Evolutionary conservation across 164 flowering plant genomes (phyloP).

Genomic region (Taxillus chinensis): DNA sequence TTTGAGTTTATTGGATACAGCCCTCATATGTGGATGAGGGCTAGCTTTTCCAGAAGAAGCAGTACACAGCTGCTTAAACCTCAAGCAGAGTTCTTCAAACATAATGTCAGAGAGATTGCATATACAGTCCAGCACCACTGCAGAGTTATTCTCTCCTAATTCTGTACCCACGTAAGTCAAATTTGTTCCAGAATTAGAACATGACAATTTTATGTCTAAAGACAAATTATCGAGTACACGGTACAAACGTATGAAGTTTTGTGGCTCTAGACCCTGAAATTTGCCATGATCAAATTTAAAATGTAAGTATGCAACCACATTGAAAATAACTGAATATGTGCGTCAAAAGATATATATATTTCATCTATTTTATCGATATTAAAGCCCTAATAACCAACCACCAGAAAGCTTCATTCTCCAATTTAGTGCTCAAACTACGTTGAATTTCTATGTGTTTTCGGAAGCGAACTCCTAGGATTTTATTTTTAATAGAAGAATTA

Average conservation of each 20-base stretch:
- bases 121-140: background rate
- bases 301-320: background rate
- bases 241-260: background rate
- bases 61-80: background rate
- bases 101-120: background rate
- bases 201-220: background rate
- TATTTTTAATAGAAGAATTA: background rate
- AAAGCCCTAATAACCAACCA: background rate
- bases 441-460: background rate
- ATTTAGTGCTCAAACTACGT: background rate
- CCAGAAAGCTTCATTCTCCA: background rate
- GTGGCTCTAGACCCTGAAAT: background rate
- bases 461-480: background rate
- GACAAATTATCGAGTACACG: background rate
- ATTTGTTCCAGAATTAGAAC: background rate
- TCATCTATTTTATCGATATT: background rate
- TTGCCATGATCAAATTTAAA: background rate
- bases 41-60: background rate
- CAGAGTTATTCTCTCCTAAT: background rate
- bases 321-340: background rate
- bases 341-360: background rate
- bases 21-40: background rate
- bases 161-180: background rate
- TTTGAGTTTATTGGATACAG: slow-evolving; percentile 16
- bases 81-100: background rate